Conservation (phyloP, 176 grass and related monocot genomes). For the Ensete glaucum region DNA sequence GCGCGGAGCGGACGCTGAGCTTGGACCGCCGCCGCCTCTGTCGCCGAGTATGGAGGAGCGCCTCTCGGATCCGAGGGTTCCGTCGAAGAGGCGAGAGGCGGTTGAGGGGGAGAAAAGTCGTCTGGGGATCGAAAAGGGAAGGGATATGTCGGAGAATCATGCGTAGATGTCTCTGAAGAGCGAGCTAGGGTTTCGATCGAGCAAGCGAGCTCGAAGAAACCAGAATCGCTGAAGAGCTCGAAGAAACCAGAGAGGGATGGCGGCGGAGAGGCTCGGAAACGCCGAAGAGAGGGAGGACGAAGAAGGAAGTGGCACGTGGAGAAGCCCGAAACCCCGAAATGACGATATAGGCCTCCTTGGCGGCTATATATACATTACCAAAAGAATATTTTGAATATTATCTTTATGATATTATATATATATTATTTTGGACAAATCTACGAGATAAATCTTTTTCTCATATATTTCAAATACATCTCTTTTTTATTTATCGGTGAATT, state of each 20-base stretch:
- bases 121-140: not conserved
- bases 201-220: not conserved
- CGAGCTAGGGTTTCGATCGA: not conserved
- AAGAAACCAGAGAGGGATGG: not conserved
- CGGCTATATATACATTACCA: no score
- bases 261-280: not conserved
- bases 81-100: slow-evolving; percentile 6
- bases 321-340: not conserved
- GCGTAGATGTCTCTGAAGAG: not conserved
- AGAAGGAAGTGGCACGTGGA: slow-evolving; percentile 6
- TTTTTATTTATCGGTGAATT: no score
- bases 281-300: not conserved
- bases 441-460: no score
- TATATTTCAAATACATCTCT: no score
- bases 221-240: not conserved
- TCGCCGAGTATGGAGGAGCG: slow-evolving; percentile 17
- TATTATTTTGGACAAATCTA: no score
- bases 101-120: not conserved
- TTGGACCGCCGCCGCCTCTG: slow-evolving; percentile 23
- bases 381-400: no score
- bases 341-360: not conserved
- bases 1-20: not conserved
- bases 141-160: slow-evolving; percentile 51
- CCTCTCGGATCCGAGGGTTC: not conserved
- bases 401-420: no score